Evolutionary conservation across 495 filamentous ascomycete species (phyloP).

Genomic region (Elaphomyces granulatus): DNA sequence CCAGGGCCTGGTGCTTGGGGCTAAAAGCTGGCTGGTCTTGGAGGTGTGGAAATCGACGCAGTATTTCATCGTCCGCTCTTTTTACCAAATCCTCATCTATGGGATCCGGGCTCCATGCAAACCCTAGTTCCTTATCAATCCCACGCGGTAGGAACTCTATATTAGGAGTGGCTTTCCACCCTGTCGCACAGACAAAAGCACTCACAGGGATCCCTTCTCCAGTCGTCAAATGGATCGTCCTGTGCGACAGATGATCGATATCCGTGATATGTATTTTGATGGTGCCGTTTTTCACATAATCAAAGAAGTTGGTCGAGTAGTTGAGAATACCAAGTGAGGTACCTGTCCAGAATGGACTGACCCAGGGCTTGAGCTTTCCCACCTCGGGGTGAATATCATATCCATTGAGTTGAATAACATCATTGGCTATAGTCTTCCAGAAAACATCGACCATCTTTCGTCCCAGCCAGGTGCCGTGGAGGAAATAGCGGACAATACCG

Average conservation of each 20-base stretch:
- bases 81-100: constrained; percentile 15
- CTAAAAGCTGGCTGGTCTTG: constrained; percentile 24
- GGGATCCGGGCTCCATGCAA: constrained; percentile 22
- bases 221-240: constrained; percentile 40
- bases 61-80: constrained; percentile 51
- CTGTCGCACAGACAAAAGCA: constrained; percentile 57
- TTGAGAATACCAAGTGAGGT: constrained; percentile 53
- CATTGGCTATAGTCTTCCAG: constrained; percentile 46
- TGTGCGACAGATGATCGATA: constrained; percentile 34
- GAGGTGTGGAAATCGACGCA: constrained; percentile 50
- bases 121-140: constrained; percentile 25
- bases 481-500: constrained; percentile 31
- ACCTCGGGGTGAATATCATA: constrained; percentile 48
- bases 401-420: constrained; percentile 43
- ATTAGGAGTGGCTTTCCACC: constrained; percentile 49
- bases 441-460: constrained; percentile 53
- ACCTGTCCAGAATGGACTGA: constrained; percentile 47
- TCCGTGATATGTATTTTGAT: constrained; percentile 48
- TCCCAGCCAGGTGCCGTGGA: constrained; percentile 54
- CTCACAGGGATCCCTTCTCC: constrained; percentile 37
- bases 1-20: constrained; percentile 17
- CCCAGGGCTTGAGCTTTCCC: constrained; percentile 50
- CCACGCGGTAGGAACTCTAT: constrained; percentile 47
- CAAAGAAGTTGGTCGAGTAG: constrained; percentile 51
- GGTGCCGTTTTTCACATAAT: constrained; percentile 40